Evolutionary conservation across 805 yeast species (phyloP), one percentile per base, ranked within the genome.

Genomic region (Candida insectalens): DNA sequence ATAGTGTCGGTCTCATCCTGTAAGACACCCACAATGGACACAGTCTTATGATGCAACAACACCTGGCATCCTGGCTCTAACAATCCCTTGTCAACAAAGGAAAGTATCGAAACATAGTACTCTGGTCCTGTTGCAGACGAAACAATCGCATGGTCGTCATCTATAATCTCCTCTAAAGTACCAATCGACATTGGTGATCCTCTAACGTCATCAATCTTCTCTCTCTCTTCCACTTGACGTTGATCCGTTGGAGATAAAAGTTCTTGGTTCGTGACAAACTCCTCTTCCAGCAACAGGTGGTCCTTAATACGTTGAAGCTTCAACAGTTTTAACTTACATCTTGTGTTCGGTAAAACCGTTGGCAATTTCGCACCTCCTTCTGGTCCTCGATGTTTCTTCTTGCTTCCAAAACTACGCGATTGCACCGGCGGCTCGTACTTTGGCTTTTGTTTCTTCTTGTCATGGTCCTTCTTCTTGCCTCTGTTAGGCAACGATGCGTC

Each of bases 361-460:
- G 98, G 98, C 42, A 92, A 70, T 34, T 51, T 53, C 12, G 51
- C 54, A 28, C 78, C 84, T 18, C 94, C 82, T 36, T 84, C 83
- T 34, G 92, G 94, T 6, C 95, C 95, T 12, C 35, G 35, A 67
- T 80, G 85, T 68, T 92, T 77, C 71, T 85, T 88, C 59, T 84
- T 82, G n/a, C n/a, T n/a, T 37, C 95, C 95, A 50, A 85, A 82
- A 45, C 88, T 77, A 32, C 45, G 45, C 5, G 95, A 80, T 60
- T 89, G 94, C 40, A 89, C 96, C 12, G 98, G 98, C 23, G 98
- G 97, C 61, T 92, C 98, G 60, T 89, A 92, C 67, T 88, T 89
- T 51, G 96, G 97, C 62, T 89, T 88, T 50, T 83, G 83, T 45
- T 78, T 76, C 63, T 78, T 78, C 55, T 56, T 55, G 34, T 58